Percentiles rank a stretch among this genome's conserved stretches.
phyloP scores from a whole-genome alignment of 768 basidiomycete species.

The Podaxis sp. region DNA sequence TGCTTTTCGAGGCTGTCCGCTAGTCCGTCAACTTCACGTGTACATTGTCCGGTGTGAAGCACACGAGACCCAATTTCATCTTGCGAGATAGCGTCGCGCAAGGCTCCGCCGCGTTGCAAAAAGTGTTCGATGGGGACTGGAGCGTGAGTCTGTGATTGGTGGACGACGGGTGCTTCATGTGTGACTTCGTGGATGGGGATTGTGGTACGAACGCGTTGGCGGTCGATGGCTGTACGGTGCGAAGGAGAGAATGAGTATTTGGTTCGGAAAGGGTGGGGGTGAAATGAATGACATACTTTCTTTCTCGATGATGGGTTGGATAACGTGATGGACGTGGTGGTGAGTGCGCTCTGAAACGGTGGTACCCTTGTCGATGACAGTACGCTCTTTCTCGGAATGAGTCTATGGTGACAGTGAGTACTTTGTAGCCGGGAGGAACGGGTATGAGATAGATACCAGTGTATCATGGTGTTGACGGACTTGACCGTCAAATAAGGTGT shows the following conservation, averaged over 20 bases:
- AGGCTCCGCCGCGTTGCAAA: constrained; percentile 24
- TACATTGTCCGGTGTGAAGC: constrained; percentile 21
- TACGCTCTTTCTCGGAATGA: constrained; percentile 27
- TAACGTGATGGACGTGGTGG: constrained; percentile 37
- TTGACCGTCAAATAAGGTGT: constrained; percentile 27
- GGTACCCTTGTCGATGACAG: constrained; percentile 33
- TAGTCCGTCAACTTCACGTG: constrained; percentile 27
- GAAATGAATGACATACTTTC: constrained; percentile 38
- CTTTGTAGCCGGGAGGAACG: neutral
- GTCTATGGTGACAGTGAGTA: constrained; percentile 13
- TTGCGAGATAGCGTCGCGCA: constrained; percentile 16
- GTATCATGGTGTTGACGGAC: constrained; percentile 28
- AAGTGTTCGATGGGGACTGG: constrained; percentile 35
- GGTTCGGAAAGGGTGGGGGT: too few relatives aligned
- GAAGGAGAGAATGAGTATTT: neutral
- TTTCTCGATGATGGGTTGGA: constrained; percentile 40
- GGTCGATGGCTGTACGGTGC: constrained; percentile 26
- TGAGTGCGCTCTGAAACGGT: constrained; percentile 30
- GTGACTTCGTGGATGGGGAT: constrained; percentile 36
- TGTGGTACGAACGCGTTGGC: constrained; percentile 29
- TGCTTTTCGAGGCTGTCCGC: constrained; percentile 22
- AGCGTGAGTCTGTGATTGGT: constrained; percentile 33
- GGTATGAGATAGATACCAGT: constrained; percentile 19
- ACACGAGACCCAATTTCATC: constrained; percentile 24
- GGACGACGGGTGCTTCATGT: constrained; percentile 37